Evolutionary conservation across 139 green algal species (phyloP).

Genomic region (Protoeuglena noctilucae): DNA sequence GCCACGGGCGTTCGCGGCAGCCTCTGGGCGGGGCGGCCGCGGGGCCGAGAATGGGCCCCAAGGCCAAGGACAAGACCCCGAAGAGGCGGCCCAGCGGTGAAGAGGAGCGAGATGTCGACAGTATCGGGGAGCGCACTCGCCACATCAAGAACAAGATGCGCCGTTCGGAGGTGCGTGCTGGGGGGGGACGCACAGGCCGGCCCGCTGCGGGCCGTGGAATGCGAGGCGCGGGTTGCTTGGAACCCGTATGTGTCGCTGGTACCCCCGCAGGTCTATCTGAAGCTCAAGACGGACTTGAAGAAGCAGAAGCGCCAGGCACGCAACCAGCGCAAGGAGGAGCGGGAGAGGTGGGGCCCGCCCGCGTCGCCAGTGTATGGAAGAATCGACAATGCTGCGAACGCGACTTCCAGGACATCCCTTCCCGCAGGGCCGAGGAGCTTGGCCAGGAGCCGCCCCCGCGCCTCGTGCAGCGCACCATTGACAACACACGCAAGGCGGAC

Average conservation of each 20-base stretch:
- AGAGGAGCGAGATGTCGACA: constrained; percentile 3
- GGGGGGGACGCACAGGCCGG: no score
- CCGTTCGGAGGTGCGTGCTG: no score
- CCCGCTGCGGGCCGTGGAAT: no score
- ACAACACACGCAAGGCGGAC: constrained; percentile 74
- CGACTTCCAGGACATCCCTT: neutral
- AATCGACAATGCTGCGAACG: no score
- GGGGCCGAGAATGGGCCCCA: no score
- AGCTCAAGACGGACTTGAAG: constrained; percentile 60
- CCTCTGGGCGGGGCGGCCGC: no score
- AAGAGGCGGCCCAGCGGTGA: no score
- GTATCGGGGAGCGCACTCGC: constrained; percentile 51
- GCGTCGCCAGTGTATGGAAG: neutral
- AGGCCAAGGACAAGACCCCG: no score
- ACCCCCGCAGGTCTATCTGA: constrained; percentile 45
- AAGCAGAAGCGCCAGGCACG: constrained; percentile 50
- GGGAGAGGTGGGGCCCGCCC: neutral
- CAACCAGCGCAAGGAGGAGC: constrained; percentile 32
- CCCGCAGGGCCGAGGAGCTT: constrained; percentile 29
- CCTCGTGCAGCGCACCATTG: constrained; percentile 46
- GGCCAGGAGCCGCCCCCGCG: constrained; percentile 41
- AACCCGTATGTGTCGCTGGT: no score
- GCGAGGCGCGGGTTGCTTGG: no score
- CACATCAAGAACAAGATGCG: constrained; percentile 77
- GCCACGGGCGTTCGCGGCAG: no score